A percentile compares a stretch with the other conserved stretches of the same genome.
Evolutionary conservation across 1,139 yeast species (phyloP).

Genomic region (Taphrina sp.): DNA sequence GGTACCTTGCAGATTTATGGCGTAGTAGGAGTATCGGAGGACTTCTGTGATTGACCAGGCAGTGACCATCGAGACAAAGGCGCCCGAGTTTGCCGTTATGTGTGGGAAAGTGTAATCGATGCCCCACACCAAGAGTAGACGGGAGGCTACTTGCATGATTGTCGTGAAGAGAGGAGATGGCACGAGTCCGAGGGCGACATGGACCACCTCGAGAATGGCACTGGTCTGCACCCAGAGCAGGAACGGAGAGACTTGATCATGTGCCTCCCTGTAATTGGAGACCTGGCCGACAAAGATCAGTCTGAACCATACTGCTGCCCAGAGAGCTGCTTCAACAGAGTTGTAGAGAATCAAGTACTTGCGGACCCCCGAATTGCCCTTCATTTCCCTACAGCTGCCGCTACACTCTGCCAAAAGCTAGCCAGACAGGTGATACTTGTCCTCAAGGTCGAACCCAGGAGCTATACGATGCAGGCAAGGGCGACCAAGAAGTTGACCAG

Average conservation of each 20-base stretch:
- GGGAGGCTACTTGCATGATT: slow-evolving; percentile 77
- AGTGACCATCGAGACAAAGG: slow-evolving; percentile 63
- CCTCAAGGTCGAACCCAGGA: no score
- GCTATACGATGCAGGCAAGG: no score
- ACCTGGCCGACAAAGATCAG: slow-evolving; percentile 45
- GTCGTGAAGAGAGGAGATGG: slow-evolving; percentile 84
- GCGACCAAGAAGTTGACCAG: no score
- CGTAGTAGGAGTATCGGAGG: slow-evolving; percentile 80
- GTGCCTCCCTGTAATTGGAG: slow-evolving; percentile 53
- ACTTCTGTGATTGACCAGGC: slow-evolving; percentile 94
- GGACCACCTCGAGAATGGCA: slow-evolving; percentile 78
- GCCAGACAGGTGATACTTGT: no score
- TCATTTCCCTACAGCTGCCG: no score
- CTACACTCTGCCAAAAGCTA: no score
- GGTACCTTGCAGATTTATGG: slow-evolving; percentile 58
- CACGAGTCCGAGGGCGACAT: slow-evolving; percentile 71
- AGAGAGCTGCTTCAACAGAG: slow-evolving; percentile 61
- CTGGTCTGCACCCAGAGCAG: slow-evolving; percentile 74
- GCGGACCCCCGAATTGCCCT: neutral
- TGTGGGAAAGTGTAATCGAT: slow-evolving; percentile 70
- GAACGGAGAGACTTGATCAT: slow-evolving; percentile 58
- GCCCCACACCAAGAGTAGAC: slow-evolving; percentile 81
- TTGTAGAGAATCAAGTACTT: slow-evolving; percentile 55
- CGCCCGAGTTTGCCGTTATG: slow-evolving; percentile 54
- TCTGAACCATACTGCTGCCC: slow-evolving; percentile 59